phyloP scores from a whole-genome alignment of 2,329 filamentous ascomycete species.

The Karstenula rhodostoma region DNA sequence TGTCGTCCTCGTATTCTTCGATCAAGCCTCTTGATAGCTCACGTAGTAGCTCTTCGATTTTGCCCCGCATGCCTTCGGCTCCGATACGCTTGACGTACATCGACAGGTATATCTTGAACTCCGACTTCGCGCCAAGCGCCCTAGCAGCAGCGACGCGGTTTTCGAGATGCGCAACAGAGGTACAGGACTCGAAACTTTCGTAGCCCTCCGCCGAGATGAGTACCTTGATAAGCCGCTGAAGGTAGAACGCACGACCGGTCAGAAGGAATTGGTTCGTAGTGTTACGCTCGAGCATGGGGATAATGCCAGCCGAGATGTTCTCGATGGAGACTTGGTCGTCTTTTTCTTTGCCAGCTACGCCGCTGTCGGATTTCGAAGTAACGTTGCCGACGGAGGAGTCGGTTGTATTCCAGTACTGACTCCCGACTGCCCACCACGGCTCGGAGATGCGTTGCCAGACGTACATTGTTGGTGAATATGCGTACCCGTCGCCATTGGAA shows the following conservation, averaged over 20 bases:
- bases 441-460: constrained; percentile 96
- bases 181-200: constrained; percentile 87
- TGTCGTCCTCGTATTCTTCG: constrained; percentile 64
- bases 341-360: constrained; percentile 44
- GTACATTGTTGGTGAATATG: constrained; percentile 85
- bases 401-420: constrained; percentile 98
- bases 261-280: constrained; percentile 93
- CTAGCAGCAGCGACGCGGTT: constrained; percentile 91
- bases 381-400: constrained; percentile 87
- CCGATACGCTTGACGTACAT: constrained; percentile 98
- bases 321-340: constrained; percentile 61
- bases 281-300: constrained; percentile 90
- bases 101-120: constrained; percentile 92
- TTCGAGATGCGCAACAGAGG: constrained; percentile 93
- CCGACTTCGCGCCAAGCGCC: constrained; percentile 83
- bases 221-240: constrained; percentile 90
- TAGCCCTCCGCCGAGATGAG: constrained; percentile 89
- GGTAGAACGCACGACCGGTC: constrained; percentile 87
- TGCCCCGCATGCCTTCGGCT: constrained; percentile 83
- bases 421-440: constrained; percentile 96
- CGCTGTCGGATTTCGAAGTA: constrained; percentile 64
- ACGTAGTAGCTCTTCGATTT: constrained; percentile 91
- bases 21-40: constrained; percentile 77
- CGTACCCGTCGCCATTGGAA: constrained; percentile 93
- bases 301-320: constrained; percentile 85